These are phyloP conservation scores for Mucor circinelloides DNA, from an alignment of 371 early-diverging fungal genomes.

Conservation along the genomic window DNA sequence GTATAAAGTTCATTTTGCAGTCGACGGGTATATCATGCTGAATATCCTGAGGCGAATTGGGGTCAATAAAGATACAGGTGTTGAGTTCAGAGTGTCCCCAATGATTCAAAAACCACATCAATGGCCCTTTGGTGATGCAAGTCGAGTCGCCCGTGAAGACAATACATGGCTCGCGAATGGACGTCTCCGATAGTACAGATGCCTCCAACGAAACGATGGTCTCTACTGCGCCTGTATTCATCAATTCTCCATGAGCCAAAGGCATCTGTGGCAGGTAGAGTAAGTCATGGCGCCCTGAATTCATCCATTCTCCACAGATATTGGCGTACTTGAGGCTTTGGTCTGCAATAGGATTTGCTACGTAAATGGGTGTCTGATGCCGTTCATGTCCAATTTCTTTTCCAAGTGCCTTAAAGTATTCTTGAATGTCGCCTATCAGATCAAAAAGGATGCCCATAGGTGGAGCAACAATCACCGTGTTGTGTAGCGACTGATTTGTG, in stretches of 20 bases:
- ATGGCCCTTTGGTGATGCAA: conserved; percentile 28
- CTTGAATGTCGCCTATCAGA: conserved; percentile 62
- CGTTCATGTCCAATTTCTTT: conserved; percentile 32
- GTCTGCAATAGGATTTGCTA: conserved; percentile 78
- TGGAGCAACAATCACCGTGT: conserved; percentile 71
- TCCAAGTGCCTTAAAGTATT: conserved; percentile 56
- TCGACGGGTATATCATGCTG: conserved; percentile 9
- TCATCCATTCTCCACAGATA: conserved; percentile 91
- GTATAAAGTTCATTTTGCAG: conserved; percentile 26
- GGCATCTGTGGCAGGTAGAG: conserved; percentile 63
- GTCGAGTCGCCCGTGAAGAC: conserved; percentile 64
- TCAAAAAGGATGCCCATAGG: conserved; percentile 79
- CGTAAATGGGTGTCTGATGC: conserved; percentile 63
- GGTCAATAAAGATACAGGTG: conserved; percentile 35
- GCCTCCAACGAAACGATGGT: conserved; percentile 39
- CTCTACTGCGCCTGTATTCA: conserved; percentile 43
- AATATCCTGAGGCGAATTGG: conserved; percentile 12
- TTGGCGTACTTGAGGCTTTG: conserved; percentile 80
- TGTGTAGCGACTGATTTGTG: conserved; percentile 65
- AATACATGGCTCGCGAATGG: conserved; percentile 62
- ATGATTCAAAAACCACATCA: conserved; percentile 36
- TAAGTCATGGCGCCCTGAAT: conserved; percentile 54
- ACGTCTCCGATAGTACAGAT: conserved; percentile 37
- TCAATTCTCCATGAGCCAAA: conserved; percentile 53
- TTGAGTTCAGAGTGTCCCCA: conserved; percentile 32